A percentile compares a stretch with the other conserved stretches of the same genome.
Evolutionary conservation across 139 green algal genomes (phyloP).

Genomic region (Nannochloris sp.): DNA sequence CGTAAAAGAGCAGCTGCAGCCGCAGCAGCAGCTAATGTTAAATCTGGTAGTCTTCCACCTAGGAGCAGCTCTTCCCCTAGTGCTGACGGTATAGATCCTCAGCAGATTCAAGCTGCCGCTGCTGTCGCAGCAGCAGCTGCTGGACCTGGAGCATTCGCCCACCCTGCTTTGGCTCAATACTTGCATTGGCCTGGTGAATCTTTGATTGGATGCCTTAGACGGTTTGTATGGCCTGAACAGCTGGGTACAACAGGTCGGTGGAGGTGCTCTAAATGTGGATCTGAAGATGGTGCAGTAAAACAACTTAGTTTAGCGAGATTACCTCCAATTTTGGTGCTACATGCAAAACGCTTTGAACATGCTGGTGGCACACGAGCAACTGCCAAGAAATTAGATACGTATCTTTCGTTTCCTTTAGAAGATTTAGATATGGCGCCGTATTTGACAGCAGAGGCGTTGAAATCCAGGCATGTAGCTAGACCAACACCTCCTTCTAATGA

Average conservation of each 20-base stretch:
- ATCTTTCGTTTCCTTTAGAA: conserved; percentile 58
- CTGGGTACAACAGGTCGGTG: conserved; percentile 42
- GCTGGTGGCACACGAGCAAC: conserved; percentile 3
- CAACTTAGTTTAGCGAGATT: conserved; percentile 78
- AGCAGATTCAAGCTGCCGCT: background rate
- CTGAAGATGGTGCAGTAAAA: conserved; percentile 51
- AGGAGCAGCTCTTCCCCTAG: too few species aligned
- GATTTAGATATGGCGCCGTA: conserved; percentile 76
- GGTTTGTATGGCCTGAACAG: conserved; percentile 62
- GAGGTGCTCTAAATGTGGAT: conserved; percentile 46
- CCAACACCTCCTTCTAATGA: background rate
- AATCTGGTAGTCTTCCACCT: too few species aligned
- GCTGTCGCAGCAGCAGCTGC: background rate
- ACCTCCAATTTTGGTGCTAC: conserved; percentile 76
- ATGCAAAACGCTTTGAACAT: conserved; percentile 90
- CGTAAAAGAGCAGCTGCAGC: too few species aligned
- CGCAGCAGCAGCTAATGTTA: too few species aligned
- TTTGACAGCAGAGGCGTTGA: conserved; percentile 23
- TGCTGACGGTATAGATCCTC: too few species aligned
- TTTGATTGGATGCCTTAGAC: conserved; percentile 63
- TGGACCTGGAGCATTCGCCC: background rate
- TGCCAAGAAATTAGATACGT: conserved; percentile 66
- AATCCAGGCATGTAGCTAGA: background rate
- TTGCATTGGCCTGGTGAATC: conserved; percentile 24
- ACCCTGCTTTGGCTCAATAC: conserved; percentile 17